A percentile compares a stretch with the other conserved stretches of the same genome.
phyloP scores from a whole-genome alignment of 225 moss, liverwort and hornwort genomes.

The Polytrichum commune region DNA sequence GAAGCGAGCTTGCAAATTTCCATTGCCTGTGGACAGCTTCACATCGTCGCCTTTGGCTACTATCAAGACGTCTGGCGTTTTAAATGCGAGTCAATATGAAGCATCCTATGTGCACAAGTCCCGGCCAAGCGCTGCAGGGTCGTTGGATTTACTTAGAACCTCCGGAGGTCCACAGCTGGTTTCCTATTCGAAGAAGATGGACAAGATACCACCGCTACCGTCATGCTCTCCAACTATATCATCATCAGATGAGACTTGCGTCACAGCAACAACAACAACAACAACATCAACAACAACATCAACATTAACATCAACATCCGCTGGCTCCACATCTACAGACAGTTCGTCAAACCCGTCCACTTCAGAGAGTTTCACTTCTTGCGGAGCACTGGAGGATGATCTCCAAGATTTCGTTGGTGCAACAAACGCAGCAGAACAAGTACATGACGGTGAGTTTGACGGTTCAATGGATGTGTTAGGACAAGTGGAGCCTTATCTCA shows the following conservation, averaged over 20 bases:
- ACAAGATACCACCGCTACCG: not conserved
- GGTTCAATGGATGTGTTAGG: slow-evolving; percentile 25
- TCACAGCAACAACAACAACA: too few species aligned
- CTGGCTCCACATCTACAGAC: not conserved
- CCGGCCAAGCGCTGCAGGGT: slow-evolving; percentile 3
- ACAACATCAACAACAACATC: too few species aligned
- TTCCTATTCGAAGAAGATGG: slow-evolving; percentile 1
- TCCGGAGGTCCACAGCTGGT: not conserved
- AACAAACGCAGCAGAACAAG: not conserved
- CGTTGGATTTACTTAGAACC: not conserved
- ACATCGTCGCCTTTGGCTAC: slow-evolving; percentile 11
- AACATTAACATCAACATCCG: too few species aligned
- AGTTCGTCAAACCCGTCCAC: not conserved
- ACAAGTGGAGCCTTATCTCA: slow-evolving; percentile 36
- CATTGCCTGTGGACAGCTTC: not conserved
- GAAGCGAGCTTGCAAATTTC: slow-evolving; percentile 12
- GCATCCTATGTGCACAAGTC: slow-evolving; percentile 32
- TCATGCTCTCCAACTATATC: not conserved
- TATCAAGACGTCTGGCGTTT: slow-evolving; percentile 2
- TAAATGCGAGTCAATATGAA: slow-evolving; percentile 9
- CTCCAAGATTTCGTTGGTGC: not conserved
- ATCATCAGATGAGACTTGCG: not conserved
- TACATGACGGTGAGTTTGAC: too few species aligned
- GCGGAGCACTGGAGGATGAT: too few species aligned
- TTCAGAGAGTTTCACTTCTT: not conserved